Conservation (phyloP, 129 eudicot genomes). For the Pseudognaphalium luteoalbum region DNA sequence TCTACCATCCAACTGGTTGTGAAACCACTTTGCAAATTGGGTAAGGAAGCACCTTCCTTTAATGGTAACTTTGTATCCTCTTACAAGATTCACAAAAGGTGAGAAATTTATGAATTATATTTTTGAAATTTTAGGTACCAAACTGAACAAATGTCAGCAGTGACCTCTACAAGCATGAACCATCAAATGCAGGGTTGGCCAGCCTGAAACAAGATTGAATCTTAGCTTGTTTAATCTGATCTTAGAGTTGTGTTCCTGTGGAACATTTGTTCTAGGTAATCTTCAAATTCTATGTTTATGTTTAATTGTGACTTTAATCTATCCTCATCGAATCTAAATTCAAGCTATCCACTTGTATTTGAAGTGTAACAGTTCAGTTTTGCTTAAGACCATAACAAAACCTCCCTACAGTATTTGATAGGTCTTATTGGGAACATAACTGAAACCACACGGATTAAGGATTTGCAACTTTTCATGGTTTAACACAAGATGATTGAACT, state of each 20-base stretch:
- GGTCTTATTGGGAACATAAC: not conserved
- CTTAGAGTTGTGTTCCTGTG: conserved; percentile 12
- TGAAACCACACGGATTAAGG: not conserved
- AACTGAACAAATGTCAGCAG: conserved; percentile 40
- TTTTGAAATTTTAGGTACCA: conserved; percentile 33
- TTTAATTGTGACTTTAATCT: conserved; percentile 21
- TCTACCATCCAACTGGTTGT: conserved; percentile 39
- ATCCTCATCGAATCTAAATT: conserved; percentile 18
- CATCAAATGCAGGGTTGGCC: conserved; percentile 48
- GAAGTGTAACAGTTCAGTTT: not conserved
- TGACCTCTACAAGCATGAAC: conserved; percentile 40
- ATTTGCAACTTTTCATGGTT: not conserved
- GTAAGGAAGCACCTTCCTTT: conserved; percentile 21
- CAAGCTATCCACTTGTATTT: conserved; percentile 7
- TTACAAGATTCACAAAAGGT: conserved; percentile 2
- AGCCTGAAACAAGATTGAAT: conserved; percentile 34
- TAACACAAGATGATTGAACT: not conserved
- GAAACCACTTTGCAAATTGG: conserved; percentile 59
- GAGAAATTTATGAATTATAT: not conserved
- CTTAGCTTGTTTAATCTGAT: conserved; percentile 12
- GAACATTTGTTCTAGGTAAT: conserved; percentile 16
- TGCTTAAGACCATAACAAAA: not conserved
- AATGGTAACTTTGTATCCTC: not conserved
- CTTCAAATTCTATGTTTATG: conserved; percentile 24
- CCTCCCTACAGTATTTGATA: not conserved